These are phyloP conservation scores for Fusarium sarcochroum DNA, from an alignment of 2,329 filamentous ascomycete species.

Conservation along the genomic window DNA sequence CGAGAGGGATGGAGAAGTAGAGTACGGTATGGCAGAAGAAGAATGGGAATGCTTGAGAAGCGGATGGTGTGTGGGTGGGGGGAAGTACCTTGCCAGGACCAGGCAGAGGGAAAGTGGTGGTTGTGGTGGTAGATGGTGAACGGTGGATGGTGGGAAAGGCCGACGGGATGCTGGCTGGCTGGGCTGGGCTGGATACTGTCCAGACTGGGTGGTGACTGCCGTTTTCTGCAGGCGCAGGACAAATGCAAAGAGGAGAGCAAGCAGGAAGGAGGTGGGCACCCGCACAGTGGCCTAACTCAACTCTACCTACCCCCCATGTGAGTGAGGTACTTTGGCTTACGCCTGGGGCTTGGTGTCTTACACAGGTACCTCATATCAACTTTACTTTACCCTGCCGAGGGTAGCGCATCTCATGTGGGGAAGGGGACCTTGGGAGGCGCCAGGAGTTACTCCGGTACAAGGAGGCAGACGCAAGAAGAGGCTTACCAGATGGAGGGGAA, in stretches of 20 bases:
- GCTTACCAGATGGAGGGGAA: slow-evolving; percentile 6
- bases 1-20: slow-evolving; percentile 40
- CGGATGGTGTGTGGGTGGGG: slow-evolving; percentile 39
- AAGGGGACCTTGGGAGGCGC: not conserved
- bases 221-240: slow-evolving; percentile 22
- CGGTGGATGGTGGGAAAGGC: slow-evolving; percentile 18
- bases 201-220: slow-evolving; percentile 9
- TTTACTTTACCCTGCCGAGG: slow-evolving; percentile 19
- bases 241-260: not conserved
- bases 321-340: slow-evolving; percentile 1
- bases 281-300: slow-evolving; percentile 1
- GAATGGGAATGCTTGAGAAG: slow-evolving; percentile 42
- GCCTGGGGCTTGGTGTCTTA: not conserved
- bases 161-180: slow-evolving; percentile 7
- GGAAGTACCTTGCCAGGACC: slow-evolving; percentile 21
- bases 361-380: slow-evolving; percentile 7
- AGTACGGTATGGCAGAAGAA: slow-evolving; percentile 39
- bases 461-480: slow-evolving; percentile 1
- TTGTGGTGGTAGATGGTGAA: slow-evolving; percentile 3
- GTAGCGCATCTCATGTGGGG: slow-evolving; percentile 20
- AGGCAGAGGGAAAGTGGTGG: slow-evolving; percentile 12
- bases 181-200: slow-evolving; percentile 1
- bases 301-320: not conserved
- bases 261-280: not conserved
- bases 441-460: slow-evolving; percentile 21